These are phyloP conservation scores for Cutaneotrichosporon daszewskae DNA, from an alignment of 1,284 basidiomycete genomes.

Conservation along the genomic window DNA sequence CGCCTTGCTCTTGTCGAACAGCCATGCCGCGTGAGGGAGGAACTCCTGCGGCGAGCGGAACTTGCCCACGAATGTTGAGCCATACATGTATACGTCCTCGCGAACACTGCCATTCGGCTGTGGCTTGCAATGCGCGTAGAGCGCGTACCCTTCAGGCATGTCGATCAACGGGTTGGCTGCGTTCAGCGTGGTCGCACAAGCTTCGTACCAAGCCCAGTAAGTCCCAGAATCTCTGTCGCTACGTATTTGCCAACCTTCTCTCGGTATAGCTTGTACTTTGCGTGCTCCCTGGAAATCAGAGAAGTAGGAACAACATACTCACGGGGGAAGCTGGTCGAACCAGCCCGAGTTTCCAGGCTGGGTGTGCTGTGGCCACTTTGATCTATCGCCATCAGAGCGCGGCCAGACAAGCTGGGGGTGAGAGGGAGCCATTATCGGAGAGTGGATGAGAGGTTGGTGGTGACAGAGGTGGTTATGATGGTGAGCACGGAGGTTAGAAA, in stretches of 20 bases:
- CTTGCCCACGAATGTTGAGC: slow-evolving; percentile 19
- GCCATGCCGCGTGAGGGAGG: slow-evolving; percentile 31
- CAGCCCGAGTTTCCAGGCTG: slow-evolving; percentile 2
- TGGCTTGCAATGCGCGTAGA: slow-evolving; percentile 30
- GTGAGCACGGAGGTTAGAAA: no score
- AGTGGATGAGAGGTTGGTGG: no score
- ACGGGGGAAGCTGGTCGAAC: slow-evolving; percentile 13
- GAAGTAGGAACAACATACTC: slow-evolving; percentile 1
- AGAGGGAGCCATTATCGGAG: background rate
- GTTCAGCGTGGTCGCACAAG: background rate
- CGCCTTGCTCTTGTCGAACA: slow-evolving; percentile 26
- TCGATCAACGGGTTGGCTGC: slow-evolving; percentile 9
- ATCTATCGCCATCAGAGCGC: slow-evolving; percentile 8
- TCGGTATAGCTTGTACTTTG: slow-evolving; percentile 27
- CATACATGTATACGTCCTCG: slow-evolving; percentile 33
- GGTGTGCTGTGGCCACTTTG: slow-evolving; percentile 3
- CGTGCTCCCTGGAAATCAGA: slow-evolving; percentile 7
- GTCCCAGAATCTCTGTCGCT: slow-evolving; percentile 9
- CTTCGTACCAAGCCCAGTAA: slow-evolving; percentile 11
- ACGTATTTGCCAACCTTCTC: slow-evolving; percentile 24
- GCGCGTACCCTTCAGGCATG: slow-evolving; percentile 30
- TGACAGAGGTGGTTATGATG: no score
- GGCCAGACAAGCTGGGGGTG: slow-evolving; percentile 10
- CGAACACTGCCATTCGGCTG: slow-evolving; percentile 14
- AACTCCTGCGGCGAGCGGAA: slow-evolving; percentile 29